These are phyloP conservation scores for Zygotorulaspora sp. DNA, from an alignment of 805 yeast species.

Conservation along the genomic window DNA sequence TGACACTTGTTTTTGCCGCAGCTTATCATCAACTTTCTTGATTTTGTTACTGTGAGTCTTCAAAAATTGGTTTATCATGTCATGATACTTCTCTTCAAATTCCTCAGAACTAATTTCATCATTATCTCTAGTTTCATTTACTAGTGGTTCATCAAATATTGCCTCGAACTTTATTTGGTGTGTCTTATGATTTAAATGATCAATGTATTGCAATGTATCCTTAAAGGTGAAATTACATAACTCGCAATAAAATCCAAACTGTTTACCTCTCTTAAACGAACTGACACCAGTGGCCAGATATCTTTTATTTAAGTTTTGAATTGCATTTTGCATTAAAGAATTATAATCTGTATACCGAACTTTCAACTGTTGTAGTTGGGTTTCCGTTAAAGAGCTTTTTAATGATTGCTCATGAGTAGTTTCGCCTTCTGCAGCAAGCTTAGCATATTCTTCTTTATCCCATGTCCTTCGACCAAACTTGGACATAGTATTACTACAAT, in stretches of 20 bases:
- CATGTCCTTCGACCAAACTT: conserved; percentile 63
- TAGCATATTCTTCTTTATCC: conserved; percentile 63
- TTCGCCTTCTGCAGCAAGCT: conserved; percentile 39
- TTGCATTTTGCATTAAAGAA: conserved; percentile 24
- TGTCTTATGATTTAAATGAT: conserved; percentile 74
- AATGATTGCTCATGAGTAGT: conserved; percentile 18
- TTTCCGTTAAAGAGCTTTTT: conserved; percentile 14
- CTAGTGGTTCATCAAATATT: conserved; percentile 32
- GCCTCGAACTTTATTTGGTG: conserved; percentile 48
- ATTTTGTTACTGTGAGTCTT: conserved; percentile 36
- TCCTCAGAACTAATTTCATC: conserved; percentile 46
- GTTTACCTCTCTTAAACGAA: conserved; percentile 43
- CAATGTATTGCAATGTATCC: conserved; percentile 75
- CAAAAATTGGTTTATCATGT: conserved; percentile 34
- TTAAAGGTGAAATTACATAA: conserved; percentile 74
- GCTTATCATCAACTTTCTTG: conserved; percentile 20
- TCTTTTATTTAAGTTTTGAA: conserved; percentile 34
- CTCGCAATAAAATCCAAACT: conserved; percentile 83
- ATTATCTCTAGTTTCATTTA: conserved; percentile 32
- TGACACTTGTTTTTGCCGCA: conserved; percentile 10
- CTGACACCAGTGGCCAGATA: conserved; percentile 31
- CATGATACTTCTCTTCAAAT: conserved; percentile 40
- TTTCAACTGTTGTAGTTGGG: conserved; percentile 16
- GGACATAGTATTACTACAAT: conserved; percentile 21
- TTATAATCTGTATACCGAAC: conserved; percentile 25